A percentile compares a stretch with the other conserved stretches of the same genome.
Conservation (phyloP, 495 filamentous ascomycete genomes). For the Penicillium daleae region DNA sequence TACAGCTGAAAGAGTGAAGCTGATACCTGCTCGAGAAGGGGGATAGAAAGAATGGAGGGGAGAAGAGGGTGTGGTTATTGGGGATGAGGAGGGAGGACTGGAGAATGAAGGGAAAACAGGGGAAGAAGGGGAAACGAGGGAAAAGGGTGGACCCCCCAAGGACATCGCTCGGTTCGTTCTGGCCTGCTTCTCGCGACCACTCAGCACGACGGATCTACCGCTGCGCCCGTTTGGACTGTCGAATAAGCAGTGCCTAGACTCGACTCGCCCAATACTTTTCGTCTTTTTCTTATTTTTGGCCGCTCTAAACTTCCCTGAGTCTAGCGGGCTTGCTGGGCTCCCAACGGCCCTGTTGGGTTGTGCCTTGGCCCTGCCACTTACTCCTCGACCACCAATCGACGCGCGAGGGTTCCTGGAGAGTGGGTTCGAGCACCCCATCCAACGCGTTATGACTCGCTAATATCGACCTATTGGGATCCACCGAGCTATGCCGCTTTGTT, state of each 20-base stretch:
- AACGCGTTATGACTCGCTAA: slow-evolving; percentile 13
- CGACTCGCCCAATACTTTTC: neutral
- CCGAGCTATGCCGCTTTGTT: slow-evolving; percentile 14
- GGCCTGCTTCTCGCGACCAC: neutral
- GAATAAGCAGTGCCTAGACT: slow-evolving; percentile 11
- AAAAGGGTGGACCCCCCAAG: slow-evolving; percentile 18
- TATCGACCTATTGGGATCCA: neutral
- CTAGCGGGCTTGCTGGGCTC: slow-evolving; percentile 4
- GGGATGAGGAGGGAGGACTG: slow-evolving; percentile 36
- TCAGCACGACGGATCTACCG: neutral
- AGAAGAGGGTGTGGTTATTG: slow-evolving; percentile 18
- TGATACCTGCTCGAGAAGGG: slow-evolving; percentile 57
- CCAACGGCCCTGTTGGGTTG: slow-evolving; percentile 7
- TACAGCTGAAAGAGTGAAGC: slow-evolving; percentile 87
- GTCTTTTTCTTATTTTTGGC: slow-evolving; percentile 24
- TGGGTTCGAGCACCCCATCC: neutral
- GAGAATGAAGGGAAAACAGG: slow-evolving; percentile 54
- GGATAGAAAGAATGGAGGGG: slow-evolving; percentile 36
- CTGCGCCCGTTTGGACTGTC: neutral
- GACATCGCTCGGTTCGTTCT: slow-evolving; percentile 1
- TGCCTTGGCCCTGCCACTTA: neutral
- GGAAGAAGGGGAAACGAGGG: slow-evolving; percentile 31
- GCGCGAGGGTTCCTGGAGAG: slow-evolving; percentile 8
- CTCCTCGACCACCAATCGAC: neutral
- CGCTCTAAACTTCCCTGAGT: slow-evolving; percentile 15